These are phyloP conservation scores for Ogataea pini DNA, from an alignment of 805 yeast species.

Conservation along the genomic window DNA sequence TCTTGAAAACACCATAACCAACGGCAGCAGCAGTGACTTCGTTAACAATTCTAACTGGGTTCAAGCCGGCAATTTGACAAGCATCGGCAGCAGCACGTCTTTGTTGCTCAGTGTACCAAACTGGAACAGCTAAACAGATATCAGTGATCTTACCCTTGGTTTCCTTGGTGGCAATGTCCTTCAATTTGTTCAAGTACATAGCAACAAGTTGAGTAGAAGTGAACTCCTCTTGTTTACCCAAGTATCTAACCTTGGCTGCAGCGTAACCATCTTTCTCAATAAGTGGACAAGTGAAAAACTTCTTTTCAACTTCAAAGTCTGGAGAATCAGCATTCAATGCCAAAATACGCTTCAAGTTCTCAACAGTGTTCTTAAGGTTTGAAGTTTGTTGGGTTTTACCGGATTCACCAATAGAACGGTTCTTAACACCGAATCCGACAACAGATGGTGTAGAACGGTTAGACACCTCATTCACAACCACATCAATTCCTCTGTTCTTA, in stretches of 20 bases:
- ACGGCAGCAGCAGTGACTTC: slow-evolving; percentile 99
- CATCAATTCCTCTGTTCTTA: slow-evolving; percentile 97
- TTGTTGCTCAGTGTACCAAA: slow-evolving; percentile 95
- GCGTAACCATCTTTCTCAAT: slow-evolving; percentile 71
- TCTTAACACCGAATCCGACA: slow-evolving; percentile 88
- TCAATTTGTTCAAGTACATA: slow-evolving; percentile 91
- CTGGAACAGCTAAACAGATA: slow-evolving; percentile 93
- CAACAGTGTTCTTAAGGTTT: slow-evolving; percentile 94
- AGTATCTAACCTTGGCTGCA: slow-evolving; percentile 83
- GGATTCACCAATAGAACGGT: slow-evolving; percentile 91
- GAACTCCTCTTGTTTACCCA: slow-evolving; percentile 76
- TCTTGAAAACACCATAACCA: slow-evolving; percentile 98
- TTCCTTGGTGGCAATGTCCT: slow-evolving; percentile 76
- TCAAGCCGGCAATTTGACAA: slow-evolving; percentile 91
- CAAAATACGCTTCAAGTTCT: slow-evolving; percentile 88
- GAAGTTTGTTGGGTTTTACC: slow-evolving; percentile 97
- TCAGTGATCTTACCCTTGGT: slow-evolving; percentile 81
- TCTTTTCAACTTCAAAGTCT: slow-evolving; percentile 72
- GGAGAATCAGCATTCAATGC: slow-evolving; percentile 78
- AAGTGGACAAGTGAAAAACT: slow-evolving; percentile 72
- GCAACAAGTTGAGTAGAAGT: slow-evolving; percentile 90
- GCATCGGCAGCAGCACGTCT: slow-evolving; percentile 97
- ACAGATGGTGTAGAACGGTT: slow-evolving; percentile 90
- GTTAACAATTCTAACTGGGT: slow-evolving; percentile 97
- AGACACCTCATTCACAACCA: slow-evolving; percentile 97